phyloP scores from a whole-genome alignment of 345 rosid genomes.

The Pugionium dolabratum region DNA sequence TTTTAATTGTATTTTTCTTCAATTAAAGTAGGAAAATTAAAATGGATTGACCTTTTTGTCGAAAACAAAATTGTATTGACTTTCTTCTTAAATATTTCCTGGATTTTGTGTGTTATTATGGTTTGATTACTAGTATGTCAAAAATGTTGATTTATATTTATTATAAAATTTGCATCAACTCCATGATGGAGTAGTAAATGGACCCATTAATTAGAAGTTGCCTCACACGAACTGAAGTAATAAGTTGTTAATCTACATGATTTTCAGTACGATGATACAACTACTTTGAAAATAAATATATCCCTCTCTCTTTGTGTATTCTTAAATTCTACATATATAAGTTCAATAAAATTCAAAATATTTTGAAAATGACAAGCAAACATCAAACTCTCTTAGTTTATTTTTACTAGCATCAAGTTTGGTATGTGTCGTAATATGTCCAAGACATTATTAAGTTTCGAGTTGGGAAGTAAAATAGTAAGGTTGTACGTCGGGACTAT shows the following conservation, averaged over 20 bases:
- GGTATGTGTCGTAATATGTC: constrained; percentile 21
- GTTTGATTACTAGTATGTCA: constrained; percentile 30
- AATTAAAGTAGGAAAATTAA: neutral
- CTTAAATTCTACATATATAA: neutral
- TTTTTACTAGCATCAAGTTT: neutral
- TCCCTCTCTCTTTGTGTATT: too few species aligned
- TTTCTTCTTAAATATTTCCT: constrained; percentile 15
- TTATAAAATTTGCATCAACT: constrained; percentile 37
- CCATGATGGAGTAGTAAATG: constrained; percentile 40
- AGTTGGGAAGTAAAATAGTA: neutral
- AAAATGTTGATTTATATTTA: constrained; percentile 7
- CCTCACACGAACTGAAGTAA: constrained; percentile 39
- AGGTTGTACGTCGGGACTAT: constrained; percentile 11
- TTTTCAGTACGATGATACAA: neutral
- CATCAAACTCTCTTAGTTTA: neutral
- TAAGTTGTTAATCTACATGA: constrained; percentile 21
- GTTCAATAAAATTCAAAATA: neutral
- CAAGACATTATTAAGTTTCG: constrained; percentile 8
- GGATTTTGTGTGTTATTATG: constrained; percentile 6
- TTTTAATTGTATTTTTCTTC: neutral
- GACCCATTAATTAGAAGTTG: constrained; percentile 42
- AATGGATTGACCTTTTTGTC: constrained; percentile 4
- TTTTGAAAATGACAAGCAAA: constrained; percentile 12
- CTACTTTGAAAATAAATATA: neutral
- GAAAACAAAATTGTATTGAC: constrained; percentile 9